These are phyloP conservation scores for Pistacia vera DNA, from an alignment of 345 rosid species.

Conservation along the genomic window DNA sequence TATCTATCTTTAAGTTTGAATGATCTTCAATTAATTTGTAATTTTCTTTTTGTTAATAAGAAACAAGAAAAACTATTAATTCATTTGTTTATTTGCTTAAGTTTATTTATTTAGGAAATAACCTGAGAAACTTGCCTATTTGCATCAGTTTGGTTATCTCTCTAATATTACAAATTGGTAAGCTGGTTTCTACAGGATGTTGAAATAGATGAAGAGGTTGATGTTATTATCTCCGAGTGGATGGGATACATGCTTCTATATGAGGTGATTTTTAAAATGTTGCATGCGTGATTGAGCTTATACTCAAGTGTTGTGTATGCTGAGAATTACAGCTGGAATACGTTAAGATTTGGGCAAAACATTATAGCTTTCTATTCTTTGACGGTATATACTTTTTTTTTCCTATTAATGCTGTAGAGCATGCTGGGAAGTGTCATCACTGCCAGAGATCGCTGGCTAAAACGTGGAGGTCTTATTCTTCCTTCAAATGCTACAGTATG, in stretches of 20 bases:
- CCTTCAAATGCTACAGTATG: constrained; percentile 86
- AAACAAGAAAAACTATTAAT: background rate
- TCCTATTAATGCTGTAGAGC: constrained; percentile 49
- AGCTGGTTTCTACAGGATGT: constrained; percentile 69
- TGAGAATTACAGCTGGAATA: background rate
- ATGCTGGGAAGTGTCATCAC: constrained; percentile 98
- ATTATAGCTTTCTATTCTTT: background rate
- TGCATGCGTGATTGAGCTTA: constrained; percentile 13
- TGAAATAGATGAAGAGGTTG: constrained; percentile 91
- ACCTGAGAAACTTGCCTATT: background rate
- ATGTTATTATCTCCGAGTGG: constrained; percentile 97
- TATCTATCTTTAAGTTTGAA: background rate
- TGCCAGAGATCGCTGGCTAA: constrained; percentile 96
- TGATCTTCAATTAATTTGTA: background rate
- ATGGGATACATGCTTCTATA: constrained; percentile 99
- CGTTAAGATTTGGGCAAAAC: background rate
- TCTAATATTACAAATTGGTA: background rate
- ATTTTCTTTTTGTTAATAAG: background rate
- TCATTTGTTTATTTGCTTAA: background rate
- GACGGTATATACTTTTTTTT: background rate
- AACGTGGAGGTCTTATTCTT: constrained; percentile 92
- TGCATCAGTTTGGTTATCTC: background rate
- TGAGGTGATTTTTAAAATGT: constrained; percentile 60
- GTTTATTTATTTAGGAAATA: background rate
- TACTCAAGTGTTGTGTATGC: constrained; percentile 1